Conservation (phyloP, 768 basidiomycete species). For the Tricholoma matsutake region DNA sequence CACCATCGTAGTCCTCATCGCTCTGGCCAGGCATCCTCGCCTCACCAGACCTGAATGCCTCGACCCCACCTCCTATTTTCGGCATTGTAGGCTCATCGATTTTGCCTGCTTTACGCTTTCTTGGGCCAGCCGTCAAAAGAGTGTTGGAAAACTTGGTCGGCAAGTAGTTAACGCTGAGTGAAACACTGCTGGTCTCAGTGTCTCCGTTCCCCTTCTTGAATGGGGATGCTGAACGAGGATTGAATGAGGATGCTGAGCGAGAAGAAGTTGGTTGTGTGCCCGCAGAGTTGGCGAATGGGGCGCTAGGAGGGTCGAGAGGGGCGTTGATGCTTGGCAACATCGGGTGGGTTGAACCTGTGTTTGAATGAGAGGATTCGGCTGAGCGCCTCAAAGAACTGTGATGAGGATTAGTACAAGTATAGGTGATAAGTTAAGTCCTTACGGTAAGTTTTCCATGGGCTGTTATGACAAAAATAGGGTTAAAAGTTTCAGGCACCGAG, state of each 20-base stretch:
- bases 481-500: background rate
- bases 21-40: constrained; percentile 47
- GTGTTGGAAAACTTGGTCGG: constrained; percentile 65
- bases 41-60: constrained; percentile 57
- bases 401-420: background rate
- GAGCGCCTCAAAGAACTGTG: constrained; percentile 18
- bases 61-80: constrained; percentile 67
- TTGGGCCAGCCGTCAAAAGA: constrained; percentile 40
- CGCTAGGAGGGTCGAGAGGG: constrained; percentile 18
- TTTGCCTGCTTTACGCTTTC: constrained; percentile 32
- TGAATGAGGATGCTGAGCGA: background rate
- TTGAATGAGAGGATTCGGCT: constrained; percentile 19
- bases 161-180: constrained; percentile 65
- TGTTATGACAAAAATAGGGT: background rate
- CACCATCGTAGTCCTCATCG: constrained; percentile 55
- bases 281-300: constrained; percentile 10
- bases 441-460: background rate
- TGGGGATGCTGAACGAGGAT: constrained; percentile 5
- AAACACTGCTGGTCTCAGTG: constrained; percentile 20
- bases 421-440: background rate
- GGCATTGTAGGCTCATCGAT: constrained; percentile 34
- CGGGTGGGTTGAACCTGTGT: constrained; percentile 17
- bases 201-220: constrained; percentile 1
- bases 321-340: constrained; percentile 13
- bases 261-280: background rate